phyloP scores from a whole-genome alignment of 352 stramenopile species.

The Phytopythium boreale region DNA sequence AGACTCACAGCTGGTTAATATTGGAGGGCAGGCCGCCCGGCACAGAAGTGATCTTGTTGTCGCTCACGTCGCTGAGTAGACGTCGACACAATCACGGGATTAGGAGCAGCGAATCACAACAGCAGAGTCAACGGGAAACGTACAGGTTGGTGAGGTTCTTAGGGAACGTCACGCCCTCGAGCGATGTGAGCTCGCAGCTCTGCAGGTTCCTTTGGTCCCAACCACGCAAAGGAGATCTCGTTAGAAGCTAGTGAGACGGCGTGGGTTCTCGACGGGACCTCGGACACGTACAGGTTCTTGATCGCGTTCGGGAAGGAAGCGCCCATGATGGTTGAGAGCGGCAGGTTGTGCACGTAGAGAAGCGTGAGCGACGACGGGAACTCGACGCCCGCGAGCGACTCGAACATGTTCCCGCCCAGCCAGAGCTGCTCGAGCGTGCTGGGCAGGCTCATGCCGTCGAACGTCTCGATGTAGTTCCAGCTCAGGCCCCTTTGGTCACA shows the following conservation, averaged over 20 bases:
- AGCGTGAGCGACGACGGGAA: conserved; percentile 51
- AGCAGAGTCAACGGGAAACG: conserved; percentile 6
- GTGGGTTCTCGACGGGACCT: not conserved
- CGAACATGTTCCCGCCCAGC: conserved; percentile 64
- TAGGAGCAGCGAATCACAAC: not conserved
- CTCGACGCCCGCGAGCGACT: conserved; percentile 40
- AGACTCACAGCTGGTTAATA: conserved; percentile 32
- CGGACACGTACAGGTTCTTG: conserved; percentile 26
- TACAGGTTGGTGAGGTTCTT: conserved; percentile 50
- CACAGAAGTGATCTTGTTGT: conserved; percentile 37
- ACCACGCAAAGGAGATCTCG: not conserved
- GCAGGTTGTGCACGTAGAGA: conserved; percentile 70
- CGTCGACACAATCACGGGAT: not conserved
- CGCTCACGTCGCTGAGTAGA: conserved; percentile 36
- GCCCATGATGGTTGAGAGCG: conserved; percentile 37
- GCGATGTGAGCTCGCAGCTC: conserved; percentile 34
- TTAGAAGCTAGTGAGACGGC: not conserved
- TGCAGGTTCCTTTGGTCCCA: conserved; percentile 28
- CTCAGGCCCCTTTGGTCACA: conserved; percentile 40
- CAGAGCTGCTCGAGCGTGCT: conserved; percentile 48
- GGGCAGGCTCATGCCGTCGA: conserved; percentile 56
- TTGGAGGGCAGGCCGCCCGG: conserved; percentile 24
- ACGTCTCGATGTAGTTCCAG: conserved; percentile 60
- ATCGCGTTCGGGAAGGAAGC: conserved; percentile 42
- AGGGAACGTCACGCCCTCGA: conserved; percentile 43